Evolutionary conservation across 2,329 filamentous ascomycete species (phyloP), one percentile per base, ranked within the genome.

Genomic region (Colletotrichum magnum): DNA sequence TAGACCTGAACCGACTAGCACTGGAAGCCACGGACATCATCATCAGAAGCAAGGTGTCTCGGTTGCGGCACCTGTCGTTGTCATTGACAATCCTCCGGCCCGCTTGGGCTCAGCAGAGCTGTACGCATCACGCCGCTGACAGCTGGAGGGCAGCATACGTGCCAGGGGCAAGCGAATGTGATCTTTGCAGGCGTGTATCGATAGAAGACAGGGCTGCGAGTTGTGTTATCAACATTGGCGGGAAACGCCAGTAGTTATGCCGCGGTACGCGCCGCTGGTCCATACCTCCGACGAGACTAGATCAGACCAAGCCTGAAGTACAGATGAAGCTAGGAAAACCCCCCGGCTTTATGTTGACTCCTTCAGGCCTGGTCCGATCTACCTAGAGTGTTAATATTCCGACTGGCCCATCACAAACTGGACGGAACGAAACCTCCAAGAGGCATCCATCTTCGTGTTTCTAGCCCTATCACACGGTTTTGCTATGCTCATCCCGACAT

Each of bases 11-110:
- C 41, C 16, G 41, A 43, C 16, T 43, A 43, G 41, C 13, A 2
- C 16, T 43, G 13, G 41, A 43, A 43, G 41, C 41, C 41, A 43
- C 41, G 41, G 41, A 15, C 41, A 43, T 43, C 41, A 43, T 43
- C 13, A 43, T 43, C 41, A 43, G 41, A 43, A 48, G 45, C 15
- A 43, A 50, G 13, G 39, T 52, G 58, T 60, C 47, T 60, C 48
- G 58, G 47, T 60, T 52, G 47, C 58, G 47, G 58, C 36, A 28
- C 15, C 48, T 52, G 32, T 41, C 47, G 52, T 10, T 60, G 45
- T 43, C 45, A 43, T 41, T 24, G 47, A 28, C 47, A 26, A 52
- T 52, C 47, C 6, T 36, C 32, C 32, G 32, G 32, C 36, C 10
- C 3, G 2, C 9, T 32, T 26, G 10, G 2, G 10, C 36, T 12